A percentile compares a stretch with the other conserved stretches of the same genome.
Evolutionary conservation across 2,329 filamentous ascomycete genomes (phyloP).

Genomic region (Trichoderma brevicompactum): DNA sequence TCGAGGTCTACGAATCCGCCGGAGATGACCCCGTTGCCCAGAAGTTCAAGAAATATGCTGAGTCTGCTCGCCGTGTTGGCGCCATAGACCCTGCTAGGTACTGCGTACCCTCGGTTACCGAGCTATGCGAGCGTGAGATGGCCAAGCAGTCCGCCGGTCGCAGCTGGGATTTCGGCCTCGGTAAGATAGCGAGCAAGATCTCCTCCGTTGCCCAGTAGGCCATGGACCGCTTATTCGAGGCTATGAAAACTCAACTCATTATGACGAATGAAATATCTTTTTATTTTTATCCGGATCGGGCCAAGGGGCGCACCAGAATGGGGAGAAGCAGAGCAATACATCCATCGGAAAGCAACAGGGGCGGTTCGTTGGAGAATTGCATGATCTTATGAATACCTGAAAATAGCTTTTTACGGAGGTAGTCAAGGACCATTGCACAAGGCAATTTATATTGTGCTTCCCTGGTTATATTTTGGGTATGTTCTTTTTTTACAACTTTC

Average conservation of each 20-base stretch:
- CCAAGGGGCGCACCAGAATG: not conserved
- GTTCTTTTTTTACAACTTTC: no score
- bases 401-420: no score
- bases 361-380: not conserved
- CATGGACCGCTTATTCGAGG: not conserved
- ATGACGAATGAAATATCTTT: not conserved
- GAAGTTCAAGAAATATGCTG: constrained; percentile 1
- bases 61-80: not conserved
- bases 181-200: not conserved
- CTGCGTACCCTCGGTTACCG: not conserved
- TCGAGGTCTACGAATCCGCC: constrained; percentile 29
- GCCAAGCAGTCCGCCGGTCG: not conserved
- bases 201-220: not conserved
- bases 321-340: not conserved
- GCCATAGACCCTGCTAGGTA: not conserved
- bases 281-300: not conserved
- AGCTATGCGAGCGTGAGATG: not conserved
- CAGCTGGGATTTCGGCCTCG: not conserved
- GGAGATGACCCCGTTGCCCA: not conserved
- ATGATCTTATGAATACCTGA: not conserved
- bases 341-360: not conserved
- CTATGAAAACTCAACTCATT: not conserved
- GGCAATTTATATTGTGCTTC: no score
- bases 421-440: no score
- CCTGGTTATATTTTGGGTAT: no score